Evolutionary conservation across 108 stramenopile genomes (phyloP).

Genomic region (Pseudonitzschia pungens): DNA sequence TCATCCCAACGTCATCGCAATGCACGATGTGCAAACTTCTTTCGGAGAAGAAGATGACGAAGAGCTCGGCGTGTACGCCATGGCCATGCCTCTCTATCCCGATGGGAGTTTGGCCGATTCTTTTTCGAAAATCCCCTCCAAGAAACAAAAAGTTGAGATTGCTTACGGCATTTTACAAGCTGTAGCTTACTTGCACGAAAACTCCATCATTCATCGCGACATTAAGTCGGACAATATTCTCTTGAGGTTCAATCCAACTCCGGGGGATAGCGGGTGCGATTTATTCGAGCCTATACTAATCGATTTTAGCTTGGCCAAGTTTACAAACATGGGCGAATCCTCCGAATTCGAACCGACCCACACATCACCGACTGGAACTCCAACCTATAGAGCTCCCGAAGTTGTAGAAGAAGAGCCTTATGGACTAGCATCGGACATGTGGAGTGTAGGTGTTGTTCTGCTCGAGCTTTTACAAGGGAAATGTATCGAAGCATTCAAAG

Average conservation of each 20-base stretch:
- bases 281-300: constrained; percentile 65
- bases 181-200: constrained; percentile 91
- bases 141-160: constrained; percentile 51
- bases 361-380: constrained; percentile 69
- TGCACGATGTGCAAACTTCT: constrained; percentile 67
- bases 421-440: constrained; percentile 70
- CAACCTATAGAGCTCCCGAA: constrained; percentile 77
- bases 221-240: constrained; percentile 96
- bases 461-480: constrained; percentile 68
- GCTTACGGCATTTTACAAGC: constrained; percentile 73
- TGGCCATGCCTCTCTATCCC: constrained; percentile 74
- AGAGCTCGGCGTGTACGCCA: constrained; percentile 46
- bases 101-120: constrained; percentile 55
- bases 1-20: constrained; percentile 72
- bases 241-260: constrained; percentile 25
- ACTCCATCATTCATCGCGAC: constrained; percentile 96
- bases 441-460: constrained; percentile 85
- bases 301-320: constrained; percentile 81
- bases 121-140: constrained; percentile 34
- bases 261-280: constrained; percentile 39
- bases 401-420: constrained; percentile 61
- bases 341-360: constrained; percentile 49
- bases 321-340: constrained; percentile 21
- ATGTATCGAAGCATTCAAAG: constrained; percentile 50
- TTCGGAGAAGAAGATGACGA: constrained; percentile 55